phyloP scores from a whole-genome alignment of 78 protist genomes.

The Dictyostelium citrinum region DNA sequence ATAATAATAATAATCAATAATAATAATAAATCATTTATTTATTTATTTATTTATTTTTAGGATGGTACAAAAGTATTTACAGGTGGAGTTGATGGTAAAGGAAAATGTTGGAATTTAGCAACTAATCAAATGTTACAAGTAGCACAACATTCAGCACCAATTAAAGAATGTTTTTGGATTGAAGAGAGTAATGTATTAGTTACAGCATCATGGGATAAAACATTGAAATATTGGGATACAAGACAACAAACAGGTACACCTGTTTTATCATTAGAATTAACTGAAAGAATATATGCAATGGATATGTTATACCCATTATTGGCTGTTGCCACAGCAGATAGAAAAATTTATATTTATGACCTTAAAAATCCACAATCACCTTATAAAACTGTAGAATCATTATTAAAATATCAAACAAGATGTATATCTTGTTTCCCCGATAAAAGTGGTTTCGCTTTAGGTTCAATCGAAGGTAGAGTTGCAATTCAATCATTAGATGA shows the following conservation, averaged over 20 bases:
- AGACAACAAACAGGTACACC: conserved; percentile 43
- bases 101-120: conserved; percentile 78
- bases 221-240: conserved; percentile 91
- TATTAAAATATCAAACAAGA: conserved; percentile 88
- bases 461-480: conserved; percentile 96
- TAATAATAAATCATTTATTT: background rate
- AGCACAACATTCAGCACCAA: conserved; percentile 87
- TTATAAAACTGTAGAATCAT: conserved; percentile 59
- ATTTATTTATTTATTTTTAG: background rate
- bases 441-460: conserved; percentile 88
- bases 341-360: conserved; percentile 71
- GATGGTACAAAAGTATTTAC: conserved; percentile 78
- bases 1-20: background rate
- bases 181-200: conserved; percentile 66
- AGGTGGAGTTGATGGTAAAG: conserved; percentile 84
- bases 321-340: conserved; percentile 87
- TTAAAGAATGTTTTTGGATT: conserved; percentile 71
- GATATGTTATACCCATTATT: conserved; percentile 56
- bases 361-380: conserved; percentile 31
- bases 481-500: conserved; percentile 86
- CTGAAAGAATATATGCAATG: conserved; percentile 80
- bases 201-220: conserved; percentile 91
- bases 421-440: conserved; percentile 81
- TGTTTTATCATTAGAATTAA: background rate
- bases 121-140: conserved; percentile 72